phyloP scores from a whole-genome alignment of 345 rosid species.

The Hirschfeldia incana region DNA sequence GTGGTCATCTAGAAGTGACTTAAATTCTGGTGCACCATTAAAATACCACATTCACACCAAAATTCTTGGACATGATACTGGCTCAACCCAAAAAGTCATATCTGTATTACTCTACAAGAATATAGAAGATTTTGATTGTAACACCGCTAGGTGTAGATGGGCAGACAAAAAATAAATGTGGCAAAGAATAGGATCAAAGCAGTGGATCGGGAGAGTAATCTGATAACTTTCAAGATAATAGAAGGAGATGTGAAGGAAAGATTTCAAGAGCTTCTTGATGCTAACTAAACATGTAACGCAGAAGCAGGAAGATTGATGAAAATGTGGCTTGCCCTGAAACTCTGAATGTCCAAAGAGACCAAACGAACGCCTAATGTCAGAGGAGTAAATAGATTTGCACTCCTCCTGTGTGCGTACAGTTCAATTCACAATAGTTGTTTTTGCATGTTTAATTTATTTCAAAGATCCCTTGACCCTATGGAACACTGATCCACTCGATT shows the following conservation, averaged over 20 bases:
- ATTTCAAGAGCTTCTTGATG: neutral
- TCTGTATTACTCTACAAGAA: neutral
- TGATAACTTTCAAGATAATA: neutral
- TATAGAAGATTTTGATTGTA: neutral
- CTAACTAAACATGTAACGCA: neutral
- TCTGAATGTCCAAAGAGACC: neutral
- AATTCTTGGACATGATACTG: too few relatives aligned
- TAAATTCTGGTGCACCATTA: neutral
- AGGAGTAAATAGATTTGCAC: neutral
- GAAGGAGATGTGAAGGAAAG: neutral
- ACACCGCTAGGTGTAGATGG: neutral
- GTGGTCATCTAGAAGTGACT: neutral
- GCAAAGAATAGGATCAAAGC: neutral
- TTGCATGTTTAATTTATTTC: neutral
- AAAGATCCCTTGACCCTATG: neutral
- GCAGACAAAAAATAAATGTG: neutral
- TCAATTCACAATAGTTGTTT: neutral
- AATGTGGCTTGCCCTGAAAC: neutral
- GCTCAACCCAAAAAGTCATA: neutral
- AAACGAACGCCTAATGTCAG: neutral
- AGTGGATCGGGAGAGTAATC: neutral
- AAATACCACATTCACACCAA: neutral
- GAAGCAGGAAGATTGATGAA: neutral
- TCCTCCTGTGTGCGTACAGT: neutral
- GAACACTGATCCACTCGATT: conserved; percentile 54